A percentile compares a stretch with the other conserved stretches of the same genome.
Conservation (phyloP, 768 basidiomycete genomes). For the Tricholoma flavovirens region DNA sequence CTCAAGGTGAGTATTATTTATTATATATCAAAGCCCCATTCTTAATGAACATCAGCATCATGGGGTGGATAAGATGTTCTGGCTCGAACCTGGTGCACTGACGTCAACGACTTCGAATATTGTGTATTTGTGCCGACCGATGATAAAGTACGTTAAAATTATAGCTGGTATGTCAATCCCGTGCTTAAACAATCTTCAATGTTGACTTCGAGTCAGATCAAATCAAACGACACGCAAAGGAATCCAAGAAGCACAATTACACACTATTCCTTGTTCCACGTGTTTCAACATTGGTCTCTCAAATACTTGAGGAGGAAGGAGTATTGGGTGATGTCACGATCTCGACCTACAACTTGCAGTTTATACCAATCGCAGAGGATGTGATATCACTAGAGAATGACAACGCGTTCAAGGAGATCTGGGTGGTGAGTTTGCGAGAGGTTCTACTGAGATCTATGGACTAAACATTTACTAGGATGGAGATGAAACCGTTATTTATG, state of each 20-base stretch:
- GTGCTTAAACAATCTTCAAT: conserved; percentile 9
- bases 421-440: conserved; percentile 60
- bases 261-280: conserved; percentile 86
- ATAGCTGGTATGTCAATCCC: conserved; percentile 70
- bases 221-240: conserved; percentile 72
- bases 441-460: conserved; percentile 1
- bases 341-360: conserved; percentile 84
- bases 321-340: conserved; percentile 92
- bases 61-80: conserved; percentile 99
- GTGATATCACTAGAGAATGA: conserved; percentile 88
- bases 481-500: conserved; percentile 84
- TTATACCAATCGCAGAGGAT: conserved; percentile 91
- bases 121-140: conserved; percentile 88
- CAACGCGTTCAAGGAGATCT: conserved; percentile 80
- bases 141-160: conserved; percentile 78
- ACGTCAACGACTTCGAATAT: conserved; percentile 81
- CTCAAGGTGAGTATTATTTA: conserved; percentile 60
- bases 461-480: conserved; percentile 57
- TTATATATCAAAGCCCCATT: neutral
- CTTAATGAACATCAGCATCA: conserved; percentile 63
- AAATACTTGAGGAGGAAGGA: conserved; percentile 93
- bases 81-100: conserved; percentile 89
- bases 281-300: conserved; percentile 76
- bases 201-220: conserved; percentile 61
- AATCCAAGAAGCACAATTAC: conserved; percentile 75